phyloP scores from a whole-genome alignment of 208 protist species.

The Leishmania arabica region DNA sequence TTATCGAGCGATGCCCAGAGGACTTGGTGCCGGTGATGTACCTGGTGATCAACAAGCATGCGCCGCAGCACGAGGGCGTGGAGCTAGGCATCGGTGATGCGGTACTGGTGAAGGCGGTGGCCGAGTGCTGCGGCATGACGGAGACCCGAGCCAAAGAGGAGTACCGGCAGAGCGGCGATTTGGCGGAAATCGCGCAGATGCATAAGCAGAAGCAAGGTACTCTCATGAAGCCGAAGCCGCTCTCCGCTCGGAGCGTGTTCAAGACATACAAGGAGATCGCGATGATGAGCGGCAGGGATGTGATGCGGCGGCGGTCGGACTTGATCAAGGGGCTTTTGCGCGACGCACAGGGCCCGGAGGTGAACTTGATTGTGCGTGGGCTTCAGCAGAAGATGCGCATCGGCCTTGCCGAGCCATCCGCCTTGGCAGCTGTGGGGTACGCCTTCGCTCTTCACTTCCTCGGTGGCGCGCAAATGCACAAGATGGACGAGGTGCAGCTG shows the following conservation, averaged over 20 bases:
- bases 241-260: slow-evolving; percentile 94
- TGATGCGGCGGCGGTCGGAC: slow-evolving; percentile 90
- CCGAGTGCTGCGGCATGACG: slow-evolving; percentile 94
- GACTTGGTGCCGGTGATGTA: slow-evolving; percentile 94
- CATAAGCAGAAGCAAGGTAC: slow-evolving; percentile 87
- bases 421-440: slow-evolving; percentile 94
- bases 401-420: slow-evolving; percentile 96
- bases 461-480: slow-evolving; percentile 30
- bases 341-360: slow-evolving; percentile 89
- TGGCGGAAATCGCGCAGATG: slow-evolving; percentile 95
- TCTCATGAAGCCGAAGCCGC: slow-evolving; percentile 89
- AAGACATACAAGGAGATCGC: slow-evolving; percentile 92
- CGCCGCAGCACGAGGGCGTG: slow-evolving; percentile 95
- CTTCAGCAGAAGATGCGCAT: slow-evolving; percentile 98
- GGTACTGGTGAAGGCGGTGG: slow-evolving; percentile 95
- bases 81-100: slow-evolving; percentile 98
- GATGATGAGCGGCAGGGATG: slow-evolving; percentile 86
- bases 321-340: slow-evolving; percentile 95
- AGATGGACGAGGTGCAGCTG: slow-evolving; percentile 53
- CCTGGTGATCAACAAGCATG: slow-evolving; percentile 96
- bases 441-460: slow-evolving; percentile 90
- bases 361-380: slow-evolving; percentile 95
- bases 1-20: slow-evolving; percentile 82
- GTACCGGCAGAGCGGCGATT: slow-evolving; percentile 93
- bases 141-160: slow-evolving; percentile 83